Evolutionary conservation across 768 basidiomycete species (phyloP), one percentile per base, ranked within the genome.

Genomic region (Paxillus rubicundulus): DNA sequence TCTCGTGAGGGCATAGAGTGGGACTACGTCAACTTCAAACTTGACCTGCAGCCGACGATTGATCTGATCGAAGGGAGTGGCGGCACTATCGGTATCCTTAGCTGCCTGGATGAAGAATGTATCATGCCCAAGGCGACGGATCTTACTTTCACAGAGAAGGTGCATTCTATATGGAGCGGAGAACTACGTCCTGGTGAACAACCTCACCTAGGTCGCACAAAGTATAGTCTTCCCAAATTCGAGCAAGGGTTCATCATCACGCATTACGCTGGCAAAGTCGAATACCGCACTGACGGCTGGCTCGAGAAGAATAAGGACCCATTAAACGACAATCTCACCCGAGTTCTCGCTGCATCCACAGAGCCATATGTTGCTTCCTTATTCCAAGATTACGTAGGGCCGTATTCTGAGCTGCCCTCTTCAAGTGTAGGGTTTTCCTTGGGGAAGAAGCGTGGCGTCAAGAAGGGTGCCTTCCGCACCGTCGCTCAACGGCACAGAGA

Each of bases 51-150:
- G 65, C 97, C 97, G 1, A 98, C 97, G 4, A 98, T 99, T 67
- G 96, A 98, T 66, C 84, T 99, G 47, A 98, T 99, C 62, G 97
- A 98, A 70, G 83, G 89, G 16, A 82, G 79, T 46, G 77, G 81
- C 13, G 61, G 34, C 17, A 74, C 76, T 0, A 93, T 98, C 56
- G 97, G 97, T 48, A 87, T 98, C 54, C 79, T 99, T 41, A 91
- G 92, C 56, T 87, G 89, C 61, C 74, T 99, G 33, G 97, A 99
- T 67, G 97, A 98, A 66, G 96, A 98, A 58, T 98, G 96, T 67
- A 98, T 99, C 70, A 99, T 98, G 96, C 97, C 96, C n/a, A 93
- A 92, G 67, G 96, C 96, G 4, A 92, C 89, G 12, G 96, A 99
- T 68, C 72, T 83, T 39, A 98, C 95, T 0, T 98, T 99, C 74